These are phyloP conservation scores for Xylariaceae sp. DNA, from an alignment of 2,329 filamentous ascomycete genomes.

Conservation along the genomic window DNA sequence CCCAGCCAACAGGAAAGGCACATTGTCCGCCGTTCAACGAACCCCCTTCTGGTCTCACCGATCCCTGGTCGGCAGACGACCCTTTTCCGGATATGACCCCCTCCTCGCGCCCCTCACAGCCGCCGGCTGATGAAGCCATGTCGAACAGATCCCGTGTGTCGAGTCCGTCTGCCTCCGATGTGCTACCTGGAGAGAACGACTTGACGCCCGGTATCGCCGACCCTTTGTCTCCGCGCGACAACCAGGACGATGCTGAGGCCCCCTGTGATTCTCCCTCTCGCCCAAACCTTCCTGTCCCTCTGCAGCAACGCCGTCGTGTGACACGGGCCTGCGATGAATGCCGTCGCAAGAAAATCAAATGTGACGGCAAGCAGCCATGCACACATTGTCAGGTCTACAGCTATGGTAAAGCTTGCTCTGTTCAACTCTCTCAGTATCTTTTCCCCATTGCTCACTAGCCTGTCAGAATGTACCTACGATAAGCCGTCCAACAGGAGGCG, in stretches of 20 bases:
- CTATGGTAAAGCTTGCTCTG: conserved; percentile 61
- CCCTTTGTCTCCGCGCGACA: conserved; percentile 36
- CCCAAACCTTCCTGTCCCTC: conserved; percentile 46
- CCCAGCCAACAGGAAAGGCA: conserved; percentile 9
- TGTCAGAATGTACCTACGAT: conserved; percentile 84
- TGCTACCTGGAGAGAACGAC: conserved; percentile 39
- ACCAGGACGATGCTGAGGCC: conserved; percentile 20
- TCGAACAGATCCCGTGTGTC: conserved; percentile 29
- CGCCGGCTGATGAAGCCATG: conserved; percentile 25
- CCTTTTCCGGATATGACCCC: conserved; percentile 28
- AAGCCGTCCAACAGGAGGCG: conserved; percentile 87
- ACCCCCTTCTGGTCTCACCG: conserved; percentile 6
- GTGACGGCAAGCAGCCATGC: conserved; percentile 79
- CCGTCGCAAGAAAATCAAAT: conserved; percentile 81
- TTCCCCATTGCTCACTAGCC: conserved; percentile 23
- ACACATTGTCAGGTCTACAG: conserved; percentile 98
- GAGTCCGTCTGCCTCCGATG: conserved; percentile 33
- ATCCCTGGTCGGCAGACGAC: conserved; percentile 2
- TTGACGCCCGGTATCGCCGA: conserved; percentile 18
- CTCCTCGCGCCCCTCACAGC: conserved; percentile 28
- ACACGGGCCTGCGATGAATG: conserved; percentile 73
- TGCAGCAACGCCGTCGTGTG: conserved; percentile 72
- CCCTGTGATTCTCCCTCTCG: conserved; percentile 26
- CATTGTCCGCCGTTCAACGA: conserved; percentile 7
- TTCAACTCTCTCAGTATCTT: conserved; percentile 7